These are phyloP conservation scores for Fusarium tjaetaba DNA, from an alignment of 2,329 filamentous ascomycete genomes.

Conservation along the genomic window DNA sequence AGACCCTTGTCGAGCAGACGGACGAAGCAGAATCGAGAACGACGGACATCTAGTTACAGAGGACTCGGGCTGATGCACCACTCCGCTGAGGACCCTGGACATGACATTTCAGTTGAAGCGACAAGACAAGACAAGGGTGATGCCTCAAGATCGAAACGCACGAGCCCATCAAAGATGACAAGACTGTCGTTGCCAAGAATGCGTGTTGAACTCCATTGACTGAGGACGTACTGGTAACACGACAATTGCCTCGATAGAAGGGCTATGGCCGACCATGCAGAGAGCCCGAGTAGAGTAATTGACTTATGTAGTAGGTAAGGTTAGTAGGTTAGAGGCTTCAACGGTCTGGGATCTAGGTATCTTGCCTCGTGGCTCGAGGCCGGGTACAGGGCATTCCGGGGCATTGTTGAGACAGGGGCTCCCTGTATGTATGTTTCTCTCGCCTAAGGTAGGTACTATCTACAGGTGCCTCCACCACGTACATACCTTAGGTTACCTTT, in stretches of 20 bases:
- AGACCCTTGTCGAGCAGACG: slow-evolving; percentile 26
- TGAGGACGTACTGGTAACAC: not conserved
- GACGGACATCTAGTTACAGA: not conserved
- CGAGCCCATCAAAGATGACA: slow-evolving; percentile 20
- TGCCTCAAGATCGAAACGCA: slow-evolving; percentile 31
- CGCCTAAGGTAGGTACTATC: not conserved
- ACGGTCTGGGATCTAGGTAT: slow-evolving; percentile 11
- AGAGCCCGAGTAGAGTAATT: not conserved
- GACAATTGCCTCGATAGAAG: not conserved
- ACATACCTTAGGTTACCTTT: not conserved
- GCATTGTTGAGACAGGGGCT: slow-evolving; percentile 23
- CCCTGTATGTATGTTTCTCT: slow-evolving; percentile 18
- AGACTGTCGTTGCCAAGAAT: slow-evolving; percentile 3
- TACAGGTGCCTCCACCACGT: not conserved
- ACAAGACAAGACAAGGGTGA: slow-evolving; percentile 15
- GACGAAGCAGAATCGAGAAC: slow-evolving; percentile 20
- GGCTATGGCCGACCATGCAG: not conserved
- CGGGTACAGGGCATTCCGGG: slow-evolving; percentile 31
- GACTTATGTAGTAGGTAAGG: too few species aligned
- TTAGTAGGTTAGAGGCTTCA: slow-evolving; percentile 2
- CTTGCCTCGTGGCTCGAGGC: slow-evolving; percentile 33
- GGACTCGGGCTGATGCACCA: slow-evolving; percentile 1
- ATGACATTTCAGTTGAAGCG: slow-evolving; percentile 35
- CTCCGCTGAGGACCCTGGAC: slow-evolving; percentile 23
- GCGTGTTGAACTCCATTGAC: not conserved